These are phyloP conservation scores for Vitellaria paradoxa DNA, from an alignment of 179 eudicot genomes.

Conservation along the genomic window DNA sequence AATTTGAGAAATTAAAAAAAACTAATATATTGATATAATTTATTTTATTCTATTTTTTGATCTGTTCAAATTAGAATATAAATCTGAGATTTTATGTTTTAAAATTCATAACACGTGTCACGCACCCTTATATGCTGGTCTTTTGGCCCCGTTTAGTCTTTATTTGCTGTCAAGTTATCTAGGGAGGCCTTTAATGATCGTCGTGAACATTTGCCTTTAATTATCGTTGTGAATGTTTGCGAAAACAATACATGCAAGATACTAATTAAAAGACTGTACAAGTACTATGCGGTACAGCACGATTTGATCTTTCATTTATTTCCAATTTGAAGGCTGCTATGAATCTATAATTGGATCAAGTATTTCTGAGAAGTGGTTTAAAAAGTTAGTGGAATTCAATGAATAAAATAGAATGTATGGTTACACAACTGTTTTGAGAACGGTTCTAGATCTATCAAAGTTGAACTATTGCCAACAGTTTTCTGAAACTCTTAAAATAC, in stretches of 20 bases:
- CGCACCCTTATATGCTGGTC: too few species aligned
- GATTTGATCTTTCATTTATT: too few species aligned
- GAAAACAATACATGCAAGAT: neutral
- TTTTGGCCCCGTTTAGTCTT: neutral
- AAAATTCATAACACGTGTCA: too few species aligned
- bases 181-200: neutral
- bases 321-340: neutral
- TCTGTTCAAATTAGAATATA: slow-evolving; percentile 6
- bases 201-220: too few species aligned
- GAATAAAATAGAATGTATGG: neutral
- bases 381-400: neutral
- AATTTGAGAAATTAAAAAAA: too few species aligned
- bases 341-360: neutral
- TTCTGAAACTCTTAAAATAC: neutral
- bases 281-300: too few species aligned
- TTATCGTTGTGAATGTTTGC: too few species aligned
- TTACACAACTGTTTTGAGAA: neutral
- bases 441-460: neutral
- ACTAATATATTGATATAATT: too few species aligned
- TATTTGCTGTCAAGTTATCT: neutral
- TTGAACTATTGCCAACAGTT: neutral
- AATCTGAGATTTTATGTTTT: too few species aligned
- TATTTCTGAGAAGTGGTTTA: neutral
- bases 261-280: neutral
- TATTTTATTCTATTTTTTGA: too few species aligned